phyloP scores from a whole-genome alignment of 2,329 filamentous ascomycete genomes.

The Exophiala viscosa region DNA sequence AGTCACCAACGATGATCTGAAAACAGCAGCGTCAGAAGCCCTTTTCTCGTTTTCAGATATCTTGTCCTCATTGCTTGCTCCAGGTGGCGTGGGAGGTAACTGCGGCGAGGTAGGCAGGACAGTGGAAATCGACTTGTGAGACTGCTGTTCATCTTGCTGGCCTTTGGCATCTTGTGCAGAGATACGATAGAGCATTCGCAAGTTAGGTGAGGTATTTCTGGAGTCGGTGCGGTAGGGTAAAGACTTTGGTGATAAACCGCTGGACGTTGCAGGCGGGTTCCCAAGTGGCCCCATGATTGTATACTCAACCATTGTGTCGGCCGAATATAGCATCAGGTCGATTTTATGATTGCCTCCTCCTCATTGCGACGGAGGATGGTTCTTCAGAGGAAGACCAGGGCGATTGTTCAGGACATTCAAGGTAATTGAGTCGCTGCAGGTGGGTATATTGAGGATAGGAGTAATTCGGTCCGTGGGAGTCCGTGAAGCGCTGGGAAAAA shows the following conservation, averaged over 20 bases:
- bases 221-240: constrained; percentile 20
- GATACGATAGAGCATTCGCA: constrained; percentile 25
- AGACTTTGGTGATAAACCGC: constrained; percentile 10
- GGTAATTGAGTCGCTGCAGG: too few relatives aligned
- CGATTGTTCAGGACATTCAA: not conserved
- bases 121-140: constrained; percentile 8
- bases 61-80: constrained; percentile 14
- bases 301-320: constrained; percentile 19
- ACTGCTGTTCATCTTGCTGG: constrained; percentile 1
- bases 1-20: constrained; percentile 24
- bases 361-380: constrained; percentile 15
- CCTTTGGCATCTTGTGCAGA: constrained; percentile 16
- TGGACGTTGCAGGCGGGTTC: constrained; percentile 6
- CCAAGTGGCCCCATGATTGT: constrained; percentile 22
- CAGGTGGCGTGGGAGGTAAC: constrained; percentile 28
- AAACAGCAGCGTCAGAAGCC: constrained; percentile 27
- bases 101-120: constrained; percentile 22
- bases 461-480: not conserved
- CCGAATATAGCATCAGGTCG: constrained; percentile 1
- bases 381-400: not conserved
- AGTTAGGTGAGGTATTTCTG: constrained; percentile 16
- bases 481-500: constrained; percentile 5
- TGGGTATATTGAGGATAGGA: not conserved
- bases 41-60: constrained; percentile 3
- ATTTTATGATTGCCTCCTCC: constrained; percentile 7